Evolutionary conservation across 371 early-diverging fungal genomes (phyloP), one percentile per base, ranked within the genome.

Genomic region (Mucor irregularis): DNA sequence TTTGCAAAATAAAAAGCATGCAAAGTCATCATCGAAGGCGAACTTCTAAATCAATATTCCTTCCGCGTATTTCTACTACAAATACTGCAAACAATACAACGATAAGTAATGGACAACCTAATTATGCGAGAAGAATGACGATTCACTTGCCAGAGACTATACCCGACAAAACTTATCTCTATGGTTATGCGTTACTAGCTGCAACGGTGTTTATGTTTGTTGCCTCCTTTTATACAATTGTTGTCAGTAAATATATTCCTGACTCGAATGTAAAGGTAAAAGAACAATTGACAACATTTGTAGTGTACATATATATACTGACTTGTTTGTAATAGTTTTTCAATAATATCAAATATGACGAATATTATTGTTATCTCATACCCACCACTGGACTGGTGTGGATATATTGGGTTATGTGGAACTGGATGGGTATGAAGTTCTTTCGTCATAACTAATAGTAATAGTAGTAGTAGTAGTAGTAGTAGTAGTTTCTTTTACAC

Each of bases 381-480:
- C 95, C 95, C 4, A 76, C 93, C 21, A 88, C 94, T 0, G 84
- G 87, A 9, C 85, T 92, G 30, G 89, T 89, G 13, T 81, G 85
- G 45, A 74, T 90, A 10, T 85, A 89, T 60, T 88, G 89, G 58
- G 84, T 93, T n/a, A 69, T 94, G 25, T 90, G 90, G 82, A 95
- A 94, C 69, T 96, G 97, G 97, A 82, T 96, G 54, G 96, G 96
- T 22, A 90, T 95, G 89, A 95, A 96, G 78, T 88, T 91, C 56
- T 94, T 94, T 63, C 76, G 94, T 21, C 95, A 95, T 56, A 93
- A 90, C 54, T 90, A 71, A 66, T 34, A 29, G 55, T 16, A 6
- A 7, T 14, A 29, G 43, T 8, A 16, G 14, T 29, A 33, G 49
- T 13, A 42, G 49, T 34, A n/a, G 34, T 30, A 30, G 26, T 48